Evolutionary conservation across 106 monocot genomes (phyloP), one percentile per base, ranked within the genome.

Genomic region (Chionographis japonica): DNA sequence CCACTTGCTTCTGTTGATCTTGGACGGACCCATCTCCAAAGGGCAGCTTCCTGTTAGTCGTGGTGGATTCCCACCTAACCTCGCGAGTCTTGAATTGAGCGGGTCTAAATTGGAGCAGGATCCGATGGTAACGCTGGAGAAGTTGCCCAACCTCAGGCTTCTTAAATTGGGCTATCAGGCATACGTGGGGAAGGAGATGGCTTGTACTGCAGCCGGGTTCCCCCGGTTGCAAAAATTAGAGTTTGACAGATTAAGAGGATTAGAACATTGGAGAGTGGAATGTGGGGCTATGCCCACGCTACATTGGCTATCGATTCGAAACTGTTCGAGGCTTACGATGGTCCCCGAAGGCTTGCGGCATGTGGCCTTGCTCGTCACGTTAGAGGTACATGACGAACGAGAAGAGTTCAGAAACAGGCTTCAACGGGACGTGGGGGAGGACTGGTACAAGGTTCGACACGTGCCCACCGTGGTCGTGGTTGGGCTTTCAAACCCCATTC

Each of bases 151-250:
- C 67, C 67, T 68, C 55, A 37, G 15, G 37, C 9, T 38, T 15
- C 54, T 68, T 8, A 15, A 39, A n/a, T 68, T 68, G 54, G n/a
- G 4, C 3, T 15, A 53, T 9, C 4, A 55, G 13, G 35, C 67
- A 4, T 55, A 39, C 38, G 4, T 36, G 15, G 53, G 67, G 12
- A 52, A 39, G 52, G 13, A 39, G 55, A 54, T 68, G 53, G 15
- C 40, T 7, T 68, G 67, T 16, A 40, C 67, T 15, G n/a, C 37
- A 16, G 14, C 14, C 13, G 54, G 67, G 15, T 68, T 68, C 67
- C 67, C 54, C 8, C 19, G 40, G 2, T 38, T 68, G n/a, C 39
- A 54, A 17, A 35, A 17, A 2, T 60, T 20, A 5, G 4, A 1
- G 13, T 35, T 27, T 60, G 35, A 6, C 19, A 9, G n/a, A 60